Evolutionary conservation across 768 basidiomycete genomes (phyloP), one percentile per base, ranked within the genome.

Genomic region (Termitomyces sp.): DNA sequence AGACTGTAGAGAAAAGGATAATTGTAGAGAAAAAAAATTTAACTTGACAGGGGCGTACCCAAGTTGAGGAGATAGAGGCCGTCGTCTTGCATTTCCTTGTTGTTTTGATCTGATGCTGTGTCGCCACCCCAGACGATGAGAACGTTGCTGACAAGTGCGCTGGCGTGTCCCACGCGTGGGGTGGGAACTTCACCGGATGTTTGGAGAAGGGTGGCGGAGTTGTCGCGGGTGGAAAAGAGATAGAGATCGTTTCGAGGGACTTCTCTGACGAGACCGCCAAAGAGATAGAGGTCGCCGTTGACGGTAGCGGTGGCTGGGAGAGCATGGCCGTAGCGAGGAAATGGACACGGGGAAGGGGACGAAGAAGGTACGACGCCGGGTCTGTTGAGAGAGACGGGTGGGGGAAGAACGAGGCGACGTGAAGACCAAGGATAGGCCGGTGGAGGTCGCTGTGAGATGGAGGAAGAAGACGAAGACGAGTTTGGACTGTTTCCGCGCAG

Each of bases 111-210:
- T 14, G 85, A 83, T 71, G 93, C 95, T 3, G 95, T 98, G 67
- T 99, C 97, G 24, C 96, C 97, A 32, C 97, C 97, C 97, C 97
- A 99, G 3, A 98, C 88, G 57, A 98, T 90, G 57, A 99, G 77
- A 48, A 98, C 96, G 65, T 89, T 93, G 69, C 93, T 93, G 55
- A 98, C 93, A 48, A 98, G 83, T 6, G 96, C 96, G 69, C 90
- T 88, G 2, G 94, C 93, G 73, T 99, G 97, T 0, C 97, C 96
- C n/a, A 98, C 95, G 59, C 97, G 77, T 0, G 93, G 85, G 15
- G 84, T 83, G 1, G 97, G 97, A 7, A 90, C 74, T 63, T 95
- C 92, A 5, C 97, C 97, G 12, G 79, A 82, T 0, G 95, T 97
- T 67, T 94, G 90, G 32, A 98, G 74, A 11, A 93, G 78, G 11